These are phyloP conservation scores for Chaetomiaceae sp. DNA, from an alignment of 2,329 filamentous ascomycete species.

Conservation along the genomic window DNA sequence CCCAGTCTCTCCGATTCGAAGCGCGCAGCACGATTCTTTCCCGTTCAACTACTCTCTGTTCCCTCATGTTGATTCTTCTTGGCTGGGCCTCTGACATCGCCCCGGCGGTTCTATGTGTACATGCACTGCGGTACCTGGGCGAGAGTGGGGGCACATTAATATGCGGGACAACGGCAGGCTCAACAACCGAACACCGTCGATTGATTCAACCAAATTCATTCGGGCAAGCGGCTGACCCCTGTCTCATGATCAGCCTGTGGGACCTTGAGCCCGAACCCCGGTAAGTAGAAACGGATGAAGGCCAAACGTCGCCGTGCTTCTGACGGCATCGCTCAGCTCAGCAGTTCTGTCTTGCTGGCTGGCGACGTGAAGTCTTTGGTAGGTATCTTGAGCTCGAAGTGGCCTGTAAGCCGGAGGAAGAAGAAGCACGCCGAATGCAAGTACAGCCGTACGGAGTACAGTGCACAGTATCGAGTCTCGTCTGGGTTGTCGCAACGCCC, in stretches of 20 bases:
- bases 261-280: constrained; percentile 15
- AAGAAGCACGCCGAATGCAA: too few species aligned
- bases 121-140: not conserved
- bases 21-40: too few species aligned
- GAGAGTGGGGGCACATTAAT: not conserved
- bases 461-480: not conserved
- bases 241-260: constrained; percentile 14
- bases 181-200: constrained; percentile 20
- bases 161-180: constrained; percentile 11
- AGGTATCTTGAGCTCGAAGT: too few species aligned
- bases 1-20: not conserved
- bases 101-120: too few species aligned
- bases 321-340: too few species aligned
- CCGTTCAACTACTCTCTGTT: too few species aligned
- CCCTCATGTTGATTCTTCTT: not conserved
- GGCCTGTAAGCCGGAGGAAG: too few species aligned
- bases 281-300: constrained; percentile 1
- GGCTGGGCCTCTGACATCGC: too few species aligned
- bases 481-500: constrained; percentile 8
- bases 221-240: constrained; percentile 1
- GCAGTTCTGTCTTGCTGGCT: too few species aligned
- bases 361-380: too few species aligned
- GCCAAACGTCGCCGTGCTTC: not conserved
- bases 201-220: constrained; percentile 23
- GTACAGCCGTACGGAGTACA: not conserved